Evolutionary conservation across 2,329 filamentous ascomycete species (phyloP), one percentile per base, ranked within the genome.

Genomic region (Alternaria sp.): DNA sequence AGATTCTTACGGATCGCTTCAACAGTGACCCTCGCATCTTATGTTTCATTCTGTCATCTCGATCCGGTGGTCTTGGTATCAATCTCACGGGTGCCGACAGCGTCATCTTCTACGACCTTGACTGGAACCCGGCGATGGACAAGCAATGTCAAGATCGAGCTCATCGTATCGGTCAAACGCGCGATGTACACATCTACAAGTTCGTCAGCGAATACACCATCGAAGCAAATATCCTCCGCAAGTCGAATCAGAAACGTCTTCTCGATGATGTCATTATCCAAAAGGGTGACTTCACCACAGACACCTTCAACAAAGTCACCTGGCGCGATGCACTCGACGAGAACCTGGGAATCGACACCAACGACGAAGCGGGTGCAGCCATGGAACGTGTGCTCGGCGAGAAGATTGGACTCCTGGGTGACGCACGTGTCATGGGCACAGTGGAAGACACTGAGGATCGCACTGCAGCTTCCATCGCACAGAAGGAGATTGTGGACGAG

Each of bases 81-180:
- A 99, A 99, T 73, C 85, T 99, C 46, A 98, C 95, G 0, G 96
- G 96, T 52, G 96, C 96, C 6, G 96, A 98, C 79, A 97, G 94
- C 0, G 96, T 99, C 73, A 97, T 99, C 69, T 99, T 99, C 80
- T 99, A 98, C 81, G 96, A 99, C 75, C 90, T 98, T 63, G 96
- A 99, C 78, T 99, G 96, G 96, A 99, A 99, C 74, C 96, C 96
- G 0, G 96, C 96, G 55, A 99, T 99, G 96, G 96, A 99, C 83
- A 97, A 97, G 80, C 96, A 99, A 80, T 99, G 96, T 74, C 96
- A 99, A 81, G 96, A 99, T 79, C 89, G 96, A 73, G 96, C 93
- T 73, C 96, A 99, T 82, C 93, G 96, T 69, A 99, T 99, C 70
- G 96, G 96, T 2, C 96, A 99, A 80, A 98, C 96, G 1, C 90